phyloP scores from a whole-genome alignment of 768 basidiomycete genomes.

The Chiua virens region DNA sequence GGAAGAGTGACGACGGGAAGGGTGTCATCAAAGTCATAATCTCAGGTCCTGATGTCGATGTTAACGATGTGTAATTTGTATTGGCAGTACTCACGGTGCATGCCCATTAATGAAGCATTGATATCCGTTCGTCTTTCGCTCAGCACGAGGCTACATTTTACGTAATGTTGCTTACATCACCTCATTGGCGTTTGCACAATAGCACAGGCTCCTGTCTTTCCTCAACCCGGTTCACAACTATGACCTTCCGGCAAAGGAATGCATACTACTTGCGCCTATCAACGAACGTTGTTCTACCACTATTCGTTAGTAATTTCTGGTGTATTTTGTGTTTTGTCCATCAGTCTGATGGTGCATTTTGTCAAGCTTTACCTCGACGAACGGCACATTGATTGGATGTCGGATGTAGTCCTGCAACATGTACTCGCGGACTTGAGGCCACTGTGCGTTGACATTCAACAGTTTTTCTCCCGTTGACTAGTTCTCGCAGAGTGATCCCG shows the following conservation, averaged over 20 bases:
- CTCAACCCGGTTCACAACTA: conserved; percentile 28
- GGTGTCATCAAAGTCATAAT: conserved; percentile 89
- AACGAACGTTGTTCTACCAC: conserved; percentile 66
- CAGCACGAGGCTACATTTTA: too few relatives aligned
- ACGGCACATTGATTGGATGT: conserved; percentile 89
- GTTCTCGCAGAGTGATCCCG: conserved; percentile 53
- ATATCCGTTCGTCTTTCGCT: too few relatives aligned
- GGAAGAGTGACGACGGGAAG: conserved; percentile 85
- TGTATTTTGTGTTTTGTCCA: neutral
- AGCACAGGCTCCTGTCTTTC: too few relatives aligned
- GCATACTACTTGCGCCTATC: conserved; percentile 83
- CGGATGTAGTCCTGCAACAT: conserved; percentile 73
- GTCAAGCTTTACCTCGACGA: conserved; percentile 82
- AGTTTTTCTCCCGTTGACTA: neutral
- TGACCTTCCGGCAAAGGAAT: conserved; percentile 74
- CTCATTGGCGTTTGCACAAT: too few relatives aligned
- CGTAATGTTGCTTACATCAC: too few relatives aligned
- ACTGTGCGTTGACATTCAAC: conserved; percentile 42
- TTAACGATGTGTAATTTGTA: conserved; percentile 37
- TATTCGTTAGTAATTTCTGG: conserved; percentile 55
- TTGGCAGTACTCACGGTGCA: neutral
- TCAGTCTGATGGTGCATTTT: conserved; percentile 7
- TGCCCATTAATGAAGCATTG: too few relatives aligned
- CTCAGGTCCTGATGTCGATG: conserved; percentile 67
- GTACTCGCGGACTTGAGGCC: conserved; percentile 80